Conservation (phyloP, 2,329 filamentous ascomycete genomes). For the Neurospora sp. region DNA sequence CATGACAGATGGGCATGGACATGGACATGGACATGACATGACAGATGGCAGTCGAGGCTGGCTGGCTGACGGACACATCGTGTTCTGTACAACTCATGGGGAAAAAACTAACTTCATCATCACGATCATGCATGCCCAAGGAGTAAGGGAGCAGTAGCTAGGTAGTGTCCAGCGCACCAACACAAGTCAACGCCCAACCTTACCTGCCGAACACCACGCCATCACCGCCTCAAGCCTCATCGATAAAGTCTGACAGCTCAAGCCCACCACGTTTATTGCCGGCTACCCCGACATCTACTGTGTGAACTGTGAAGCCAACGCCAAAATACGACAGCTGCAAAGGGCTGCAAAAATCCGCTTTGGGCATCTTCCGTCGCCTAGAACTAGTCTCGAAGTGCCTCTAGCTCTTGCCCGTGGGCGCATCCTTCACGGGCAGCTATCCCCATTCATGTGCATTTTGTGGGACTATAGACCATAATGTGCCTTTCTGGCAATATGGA, state of each 20-base stretch:
- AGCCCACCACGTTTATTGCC: neutral
- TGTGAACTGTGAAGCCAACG: neutral
- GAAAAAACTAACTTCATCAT: neutral
- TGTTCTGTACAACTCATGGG: neutral
- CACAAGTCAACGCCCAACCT: no score
- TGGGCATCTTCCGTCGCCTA: neutral
- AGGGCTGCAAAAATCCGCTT: neutral
- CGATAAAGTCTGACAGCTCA: neutral
- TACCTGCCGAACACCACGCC: neutral
- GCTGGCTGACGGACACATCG: neutral
- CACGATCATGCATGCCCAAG: neutral
- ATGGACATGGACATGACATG: neutral
- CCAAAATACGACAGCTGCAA: neutral
- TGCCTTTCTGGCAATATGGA: neutral
- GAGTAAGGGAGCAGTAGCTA: neutral
- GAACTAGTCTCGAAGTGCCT: neutral
- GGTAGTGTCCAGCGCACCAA: no score
- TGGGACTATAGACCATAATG: neutral
- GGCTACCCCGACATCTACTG: neutral
- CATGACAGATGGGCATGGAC: neutral
- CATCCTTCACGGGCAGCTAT: neutral
- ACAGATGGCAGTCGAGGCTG: neutral
- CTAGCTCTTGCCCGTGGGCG: neutral
- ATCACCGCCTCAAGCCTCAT: neutral
- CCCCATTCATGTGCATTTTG: neutral